Percentiles rank a stretch among this genome's conserved stretches.
These are phyloP conservation scores for Aspergillus indologenus DNA, from an alignment of 495 filamentous ascomycete genomes.

Conservation along the genomic window DNA sequence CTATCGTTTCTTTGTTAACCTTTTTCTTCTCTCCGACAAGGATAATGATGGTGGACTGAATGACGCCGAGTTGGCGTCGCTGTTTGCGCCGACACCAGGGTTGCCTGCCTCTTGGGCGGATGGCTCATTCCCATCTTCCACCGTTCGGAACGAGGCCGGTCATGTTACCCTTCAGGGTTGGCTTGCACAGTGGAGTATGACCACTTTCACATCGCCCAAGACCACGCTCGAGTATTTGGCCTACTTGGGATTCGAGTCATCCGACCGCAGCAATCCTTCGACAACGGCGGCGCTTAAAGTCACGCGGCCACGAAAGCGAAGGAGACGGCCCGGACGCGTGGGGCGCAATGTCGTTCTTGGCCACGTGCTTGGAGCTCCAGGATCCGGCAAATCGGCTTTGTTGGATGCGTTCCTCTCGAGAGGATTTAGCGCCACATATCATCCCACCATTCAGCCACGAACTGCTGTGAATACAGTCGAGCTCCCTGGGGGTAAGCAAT, in stretches of 20 bases:
- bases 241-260: conserved; percentile 83
- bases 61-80: conserved; percentile 71
- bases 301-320: conserved; percentile 83
- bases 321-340: conserved; percentile 74
- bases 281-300: conserved; percentile 84
- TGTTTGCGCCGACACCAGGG: conserved; percentile 93
- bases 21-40: conserved; percentile 92
- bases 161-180: conserved; percentile 96
- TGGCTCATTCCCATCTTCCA: conserved; percentile 88
- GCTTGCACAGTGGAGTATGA: conserved; percentile 99
- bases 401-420: conserved; percentile 88
- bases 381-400: conserved; percentile 83
- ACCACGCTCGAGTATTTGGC: conserved; percentile 94
- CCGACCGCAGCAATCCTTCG: conserved; percentile 58
- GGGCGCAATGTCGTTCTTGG: conserved; percentile 95
- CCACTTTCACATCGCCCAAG: conserved; percentile 91
- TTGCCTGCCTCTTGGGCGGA: conserved; percentile 83
- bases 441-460: conserved; percentile 90
- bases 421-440: conserved; percentile 80
- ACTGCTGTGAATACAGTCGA: conserved; percentile 96
- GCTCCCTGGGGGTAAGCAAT: conserved; percentile 92
- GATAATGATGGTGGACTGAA: conserved; percentile 96
- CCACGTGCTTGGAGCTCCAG: conserved; percentile 82
- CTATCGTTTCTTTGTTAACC: conserved; percentile 95
- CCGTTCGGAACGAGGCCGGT: conserved; percentile 91